Evolutionary conservation across 2,329 filamentous ascomycete species (phyloP), one percentile per base, ranked within the genome.

Genomic region (Monosporascus cannonballus): DNA sequence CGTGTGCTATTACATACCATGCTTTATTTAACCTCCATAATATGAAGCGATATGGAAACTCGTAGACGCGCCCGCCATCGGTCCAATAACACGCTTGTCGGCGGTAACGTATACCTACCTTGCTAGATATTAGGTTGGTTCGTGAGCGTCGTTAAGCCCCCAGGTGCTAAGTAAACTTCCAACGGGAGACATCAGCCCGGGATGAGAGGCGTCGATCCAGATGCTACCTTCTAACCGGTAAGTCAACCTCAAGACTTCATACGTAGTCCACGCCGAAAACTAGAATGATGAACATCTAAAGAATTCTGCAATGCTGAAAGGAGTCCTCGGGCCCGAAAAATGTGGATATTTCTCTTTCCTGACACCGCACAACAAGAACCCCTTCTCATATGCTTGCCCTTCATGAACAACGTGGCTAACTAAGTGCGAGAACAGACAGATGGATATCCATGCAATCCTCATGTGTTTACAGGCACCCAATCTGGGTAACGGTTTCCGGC

Each of bases 401-500:
- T 41, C 17, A 8, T 46, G 48, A 30, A 34, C 37, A 25, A 18
- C 15, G 6, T n/a, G 51, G 37, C 22, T 53, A 46, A 46, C 38
- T 17, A 17, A 24, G 20, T 27, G n/a, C 17, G 17, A 30, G n/a
- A 46, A n/a, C 24, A 17, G 18, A 46, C 17, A 27, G 17, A 3
- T 8, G 2, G n/a, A 15, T n/a, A 4, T 36, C 15, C 14, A 48
- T 41, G 18, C 11, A n/a, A 22, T 22, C 27, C 18, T 46, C 64
- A 76, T 20, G 73, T 75, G 54, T 77, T 66, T 5, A 61, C 59
- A 8, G 66, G 69, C 20, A 64, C 45, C 8, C 56, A 52, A 7
- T 64, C 66, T 8, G 72, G 71, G 59, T 84, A 84, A 36, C 81
- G 71, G 1, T 56, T 65, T 2, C 83, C 82, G 2, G 67, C 67